Evolutionary conservation across 805 yeast genomes (phyloP), one percentile per base, ranked within the genome.

Genomic region (Zygoascus flipseniorum): DNA sequence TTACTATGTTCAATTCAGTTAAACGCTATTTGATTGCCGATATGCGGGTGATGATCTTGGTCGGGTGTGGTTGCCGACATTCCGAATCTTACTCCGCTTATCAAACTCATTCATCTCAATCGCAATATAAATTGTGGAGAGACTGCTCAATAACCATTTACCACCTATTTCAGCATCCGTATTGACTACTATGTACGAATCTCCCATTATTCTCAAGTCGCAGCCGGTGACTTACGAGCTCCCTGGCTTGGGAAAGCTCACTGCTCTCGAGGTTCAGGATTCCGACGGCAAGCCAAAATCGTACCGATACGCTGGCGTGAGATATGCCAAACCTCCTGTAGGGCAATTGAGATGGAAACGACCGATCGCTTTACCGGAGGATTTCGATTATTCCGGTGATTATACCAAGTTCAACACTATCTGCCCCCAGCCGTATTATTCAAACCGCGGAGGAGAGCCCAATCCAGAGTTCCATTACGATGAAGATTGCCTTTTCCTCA

Each of bases 301-400:
- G 23, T 18, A 6, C 13, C 4, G 52, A 31, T 41, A 28, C 19
- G 28, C 52, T 4, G 63, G 61, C 23, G 64, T 73, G 47, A 72
- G 73, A 1, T 72, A 61, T 55, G 71, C 75, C 9, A 53, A 61
- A 46, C 69, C 73, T 18, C 65, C 65, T 5, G 56, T 56, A 3
- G 72, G 69, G 8, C 60, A 60, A 19, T 56, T 65, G 49, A 58
- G 76, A 35, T 74, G 69, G 63, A 59, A 58, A 49, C 61, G 64
- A 45, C 74, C 76, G 1, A 52, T 54, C 32, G 62, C 65, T 8
- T 53, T 73, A 8, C 70, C 76, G 1, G 59, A 60, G 1, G 65
- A 65, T 49, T 68, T 59, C 50, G 72, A 72, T 54, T 73, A 72
- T 55, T 59, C 72, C 2, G 76, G 75, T 0, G 70, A 70, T 47